Percentiles rank a stretch among this genome's conserved stretches.
Conservation (phyloP, 352 stramenopile species). For the Globisporangium cystogenes region DNA sequence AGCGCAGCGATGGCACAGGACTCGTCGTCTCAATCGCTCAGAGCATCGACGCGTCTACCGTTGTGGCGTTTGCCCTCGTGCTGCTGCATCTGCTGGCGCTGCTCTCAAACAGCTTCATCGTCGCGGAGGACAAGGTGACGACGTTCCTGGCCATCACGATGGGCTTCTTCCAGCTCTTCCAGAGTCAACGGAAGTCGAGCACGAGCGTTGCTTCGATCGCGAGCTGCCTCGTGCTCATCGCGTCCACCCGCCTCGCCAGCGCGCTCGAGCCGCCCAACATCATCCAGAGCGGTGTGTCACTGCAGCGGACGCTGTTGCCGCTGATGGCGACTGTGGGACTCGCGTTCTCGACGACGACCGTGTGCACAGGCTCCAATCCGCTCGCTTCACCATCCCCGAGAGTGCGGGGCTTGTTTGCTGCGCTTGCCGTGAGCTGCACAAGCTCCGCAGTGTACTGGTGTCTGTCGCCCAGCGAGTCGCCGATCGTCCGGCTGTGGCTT, state of each 20-base stretch:
- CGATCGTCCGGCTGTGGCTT: slow-evolving; percentile 47
- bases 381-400: slow-evolving; percentile 8
- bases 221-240: slow-evolving; percentile 34
- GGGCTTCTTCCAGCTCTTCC: slow-evolving; percentile 38
- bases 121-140: slow-evolving; percentile 66
- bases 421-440: slow-evolving; percentile 18
- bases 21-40: neutral
- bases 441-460: slow-evolving; percentile 47
- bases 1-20: neutral
- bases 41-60: slow-evolving; percentile 10
- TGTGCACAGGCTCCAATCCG: slow-evolving; percentile 5
- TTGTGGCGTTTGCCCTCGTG: slow-evolving; percentile 35
- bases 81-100: slow-evolving; percentile 59
- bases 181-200: slow-evolving; percentile 13
- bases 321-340: slow-evolving; percentile 18
- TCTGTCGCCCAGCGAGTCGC: slow-evolving; percentile 24
- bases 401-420: slow-evolving; percentile 16
- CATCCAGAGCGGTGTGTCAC: slow-evolving; percentile 40
- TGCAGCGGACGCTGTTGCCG: slow-evolving; percentile 32
- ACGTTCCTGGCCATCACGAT: slow-evolving; percentile 56
- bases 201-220: neutral
- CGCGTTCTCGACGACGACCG: slow-evolving; percentile 11
- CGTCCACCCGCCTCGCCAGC: slow-evolving; percentile 32
- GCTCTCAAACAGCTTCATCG: slow-evolving; percentile 85
- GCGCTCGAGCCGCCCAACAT: slow-evolving; percentile 61